Base-by-base conservation (phyloP, 345 rosid genomes). In the Syzygium jambos region DNA sequence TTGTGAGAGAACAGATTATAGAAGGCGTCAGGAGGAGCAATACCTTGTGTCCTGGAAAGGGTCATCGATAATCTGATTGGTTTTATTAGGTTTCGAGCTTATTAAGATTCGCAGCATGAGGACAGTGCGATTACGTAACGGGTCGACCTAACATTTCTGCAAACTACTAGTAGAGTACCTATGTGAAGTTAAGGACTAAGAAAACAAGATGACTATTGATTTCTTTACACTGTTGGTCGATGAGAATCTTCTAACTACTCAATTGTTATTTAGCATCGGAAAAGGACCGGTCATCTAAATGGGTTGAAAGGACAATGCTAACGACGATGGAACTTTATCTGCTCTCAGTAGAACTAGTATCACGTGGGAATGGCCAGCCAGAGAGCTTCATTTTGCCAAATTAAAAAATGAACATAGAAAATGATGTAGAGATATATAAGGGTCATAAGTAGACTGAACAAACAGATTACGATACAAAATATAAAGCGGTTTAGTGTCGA, bases 21-120 rank as follows among this genome's bases (percentile, higher is more conserved):
- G 13, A 73, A 19, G 25, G 49, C 46, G 0, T 73, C 49, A 19
- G 19, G 80, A 73, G 80, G 49, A 73, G 80, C 25, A 12, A 73
- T 17, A 9, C 25, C 19, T 0, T 0, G 7, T 22, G 43, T 17
- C 38, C 80, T 34, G 0, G 49, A 34, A 73, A 73, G 0, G 25
- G 43, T 73, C 80, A 34, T 34, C 0, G 13, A 38, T 19, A 38
- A 34, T 73, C 49, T 34, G 80, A 34, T 19, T 10, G 46, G 80
- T 73, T 73, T 34, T 68, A 68, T 68, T 34, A 1, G 0, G 49
- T 73, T 73, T 9, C 46, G 46, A 17, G 49, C 80, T 73, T 73
- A 2, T 5, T 34, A 73, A 19, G 80, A 73, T 73, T 73, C 1
- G 7, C 49, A 73, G 25, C 49, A 34, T 34, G 13, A 73, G 80